Percentiles rank a stretch among this genome's conserved stretches.
These are phyloP conservation scores for Alternaria sp. DNA, from an alignment of 2,329 filamentous ascomycete genomes.

Conservation along the genomic window DNA sequence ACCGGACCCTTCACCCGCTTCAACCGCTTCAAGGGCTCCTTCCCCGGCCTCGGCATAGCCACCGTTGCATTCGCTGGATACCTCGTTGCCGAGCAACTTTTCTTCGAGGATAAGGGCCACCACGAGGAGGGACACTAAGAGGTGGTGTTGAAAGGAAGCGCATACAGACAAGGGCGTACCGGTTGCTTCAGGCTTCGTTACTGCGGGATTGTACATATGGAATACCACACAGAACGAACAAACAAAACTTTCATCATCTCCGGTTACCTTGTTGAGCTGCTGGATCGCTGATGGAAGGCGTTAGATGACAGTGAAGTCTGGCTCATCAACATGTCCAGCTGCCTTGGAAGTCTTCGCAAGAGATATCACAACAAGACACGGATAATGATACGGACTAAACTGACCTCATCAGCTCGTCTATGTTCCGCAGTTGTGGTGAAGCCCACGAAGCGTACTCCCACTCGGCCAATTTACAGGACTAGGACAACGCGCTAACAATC, in stretches of 20 bases:
- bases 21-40: slow-evolving; percentile 85
- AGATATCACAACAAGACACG: neutral
- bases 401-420: neutral
- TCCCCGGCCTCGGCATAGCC: slow-evolving; percentile 92
- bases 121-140: slow-evolving; percentile 21
- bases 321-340: neutral
- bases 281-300: neutral
- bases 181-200: slow-evolving; percentile 34
- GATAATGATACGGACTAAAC: neutral
- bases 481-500: neutral
- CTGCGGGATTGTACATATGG: slow-evolving; percentile 45
- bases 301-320: neutral
- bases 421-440: neutral
- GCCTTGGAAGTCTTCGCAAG: neutral
- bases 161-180: slow-evolving; percentile 33
- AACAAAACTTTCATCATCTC: neutral
- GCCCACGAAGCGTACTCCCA: neutral
- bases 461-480: neutral
- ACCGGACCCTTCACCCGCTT: slow-evolving; percentile 83
- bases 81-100: slow-evolving; percentile 87
- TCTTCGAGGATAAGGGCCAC: slow-evolving; percentile 69
- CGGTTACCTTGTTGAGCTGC: neutral
- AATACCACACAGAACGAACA: slow-evolving; percentile 33
- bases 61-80: slow-evolving; percentile 90
- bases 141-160: neutral